These are phyloP conservation scores for Fusarium pseudoanthophilum DNA, from an alignment of 2,329 filamentous ascomycete genomes.

Conservation along the genomic window DNA sequence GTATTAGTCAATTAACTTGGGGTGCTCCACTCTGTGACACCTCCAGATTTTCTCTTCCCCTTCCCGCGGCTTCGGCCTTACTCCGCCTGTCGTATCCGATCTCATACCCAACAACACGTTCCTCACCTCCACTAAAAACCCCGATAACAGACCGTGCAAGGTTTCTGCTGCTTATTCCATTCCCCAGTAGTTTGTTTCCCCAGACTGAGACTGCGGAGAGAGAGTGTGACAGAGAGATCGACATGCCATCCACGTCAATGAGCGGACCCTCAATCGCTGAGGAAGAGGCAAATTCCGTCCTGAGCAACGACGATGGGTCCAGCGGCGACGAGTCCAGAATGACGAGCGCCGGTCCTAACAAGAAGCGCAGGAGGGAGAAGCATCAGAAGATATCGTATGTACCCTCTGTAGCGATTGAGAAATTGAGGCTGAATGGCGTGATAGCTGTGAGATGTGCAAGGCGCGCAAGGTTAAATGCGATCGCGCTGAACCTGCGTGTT, in stretches of 20 bases:
- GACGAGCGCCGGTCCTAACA: slow-evolving; percentile 39
- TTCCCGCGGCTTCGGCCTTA: slow-evolving; percentile 29
- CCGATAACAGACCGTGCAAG: slow-evolving; percentile 18
- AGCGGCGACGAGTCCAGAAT: slow-evolving; percentile 50
- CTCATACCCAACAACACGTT: slow-evolving; percentile 6
- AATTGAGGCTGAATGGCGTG: neutral
- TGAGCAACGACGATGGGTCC: slow-evolving; percentile 52
- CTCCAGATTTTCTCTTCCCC: slow-evolving; percentile 2
- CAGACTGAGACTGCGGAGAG: slow-evolving; percentile 42
- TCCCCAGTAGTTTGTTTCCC: slow-evolving; percentile 34
- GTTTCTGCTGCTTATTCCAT: slow-evolving; percentile 2
- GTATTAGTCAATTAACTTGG: neutral
- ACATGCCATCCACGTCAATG: slow-evolving; percentile 40
- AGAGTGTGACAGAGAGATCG: slow-evolving; percentile 46
- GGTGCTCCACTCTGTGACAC: slow-evolving; percentile 4
- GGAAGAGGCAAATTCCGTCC: slow-evolving; percentile 50
- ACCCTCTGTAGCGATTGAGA: neutral
- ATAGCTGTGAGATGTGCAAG: slow-evolving; percentile 58
- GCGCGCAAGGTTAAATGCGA: slow-evolving; percentile 61
- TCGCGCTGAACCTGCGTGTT: slow-evolving; percentile 69
- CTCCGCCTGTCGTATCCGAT: neutral
- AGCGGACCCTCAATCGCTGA: slow-evolving; percentile 48
- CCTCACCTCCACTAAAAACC: slow-evolving; percentile 13
- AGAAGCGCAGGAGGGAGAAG: slow-evolving; percentile 54
- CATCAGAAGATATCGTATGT: slow-evolving; percentile 57